These are phyloP conservation scores for Apiotrichum sp. DNA, from an alignment of 1,284 basidiomycete species.

Conservation along the genomic window DNA sequence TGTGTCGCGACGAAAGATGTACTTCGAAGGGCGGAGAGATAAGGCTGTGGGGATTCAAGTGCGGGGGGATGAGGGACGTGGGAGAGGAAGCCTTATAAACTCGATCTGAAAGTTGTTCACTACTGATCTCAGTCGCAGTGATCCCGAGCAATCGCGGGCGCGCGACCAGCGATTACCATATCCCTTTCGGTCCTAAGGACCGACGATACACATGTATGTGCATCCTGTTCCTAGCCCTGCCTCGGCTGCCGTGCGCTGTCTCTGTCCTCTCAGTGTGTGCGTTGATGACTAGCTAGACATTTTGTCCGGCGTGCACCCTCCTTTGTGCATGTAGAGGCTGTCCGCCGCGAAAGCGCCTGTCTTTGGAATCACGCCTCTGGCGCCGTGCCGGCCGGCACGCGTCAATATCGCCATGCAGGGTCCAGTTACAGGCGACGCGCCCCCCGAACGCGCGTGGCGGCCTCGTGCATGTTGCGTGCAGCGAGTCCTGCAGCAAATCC, in stretches of 20 bases:
- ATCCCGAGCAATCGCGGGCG: neutral
- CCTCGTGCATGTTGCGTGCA: neutral
- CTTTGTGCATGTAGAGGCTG: neutral
- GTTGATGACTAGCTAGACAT: neutral
- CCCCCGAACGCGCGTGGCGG: neutral
- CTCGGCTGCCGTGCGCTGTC: neutral
- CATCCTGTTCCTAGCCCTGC: neutral
- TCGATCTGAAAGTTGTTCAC: neutral
- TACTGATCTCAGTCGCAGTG: neutral
- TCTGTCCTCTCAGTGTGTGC: neutral
- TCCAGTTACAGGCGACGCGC: neutral
- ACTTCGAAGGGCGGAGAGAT: no score
- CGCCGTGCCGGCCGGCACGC: neutral
- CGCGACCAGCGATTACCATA: no score
- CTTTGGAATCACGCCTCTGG: neutral
- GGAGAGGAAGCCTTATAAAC: neutral
- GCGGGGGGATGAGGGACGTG: neutral
- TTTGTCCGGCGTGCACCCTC: neutral
- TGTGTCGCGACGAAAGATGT: no score
- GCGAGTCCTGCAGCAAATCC: no score
- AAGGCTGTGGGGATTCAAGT: neutral
- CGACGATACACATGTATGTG: neutral
- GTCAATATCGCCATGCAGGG: neutral
- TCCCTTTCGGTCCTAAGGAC: neutral
- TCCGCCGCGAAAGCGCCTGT: no score